These are phyloP conservation scores for Clonostachys sp. DNA, from an alignment of 2,329 filamentous ascomycete species.

Conservation along the genomic window DNA sequence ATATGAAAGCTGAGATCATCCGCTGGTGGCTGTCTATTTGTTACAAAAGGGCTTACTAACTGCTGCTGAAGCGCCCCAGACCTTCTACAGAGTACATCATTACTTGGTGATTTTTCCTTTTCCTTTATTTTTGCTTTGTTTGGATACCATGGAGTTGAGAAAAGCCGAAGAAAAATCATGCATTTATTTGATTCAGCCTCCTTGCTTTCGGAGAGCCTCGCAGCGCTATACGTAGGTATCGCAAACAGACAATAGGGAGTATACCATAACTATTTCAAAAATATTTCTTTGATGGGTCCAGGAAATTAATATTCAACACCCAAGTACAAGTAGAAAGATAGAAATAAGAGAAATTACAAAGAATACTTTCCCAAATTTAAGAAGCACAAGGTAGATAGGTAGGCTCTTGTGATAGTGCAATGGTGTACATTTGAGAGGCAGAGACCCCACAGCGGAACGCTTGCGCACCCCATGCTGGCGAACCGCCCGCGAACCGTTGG, in stretches of 20 bases:
- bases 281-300: neutral
- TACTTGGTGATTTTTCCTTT: too few relatives aligned
- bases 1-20: neutral
- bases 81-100: too few relatives aligned
- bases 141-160: too few relatives aligned
- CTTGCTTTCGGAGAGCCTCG: too few relatives aligned
- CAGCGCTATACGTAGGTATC: too few relatives aligned
- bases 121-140: too few relatives aligned
- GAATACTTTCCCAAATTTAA: neutral
- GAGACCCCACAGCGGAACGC: neutral
- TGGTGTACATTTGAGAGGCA: neutral
- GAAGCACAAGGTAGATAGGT: neutral
- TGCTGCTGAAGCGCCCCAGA: too few relatives aligned
- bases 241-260: too few relatives aligned
- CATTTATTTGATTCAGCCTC: too few relatives aligned
- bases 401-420: neutral
- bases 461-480: neutral
- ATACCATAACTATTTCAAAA: neutral
- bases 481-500: neutral
- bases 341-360: neutral
- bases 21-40: neutral
- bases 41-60: too few relatives aligned
- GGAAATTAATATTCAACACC: too few relatives aligned
- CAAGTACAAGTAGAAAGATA: neutral
- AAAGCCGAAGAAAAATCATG: too few relatives aligned